Base-by-base conservation (phyloP, 208 protist species). In the Crithidia acanthocephali region DNA sequence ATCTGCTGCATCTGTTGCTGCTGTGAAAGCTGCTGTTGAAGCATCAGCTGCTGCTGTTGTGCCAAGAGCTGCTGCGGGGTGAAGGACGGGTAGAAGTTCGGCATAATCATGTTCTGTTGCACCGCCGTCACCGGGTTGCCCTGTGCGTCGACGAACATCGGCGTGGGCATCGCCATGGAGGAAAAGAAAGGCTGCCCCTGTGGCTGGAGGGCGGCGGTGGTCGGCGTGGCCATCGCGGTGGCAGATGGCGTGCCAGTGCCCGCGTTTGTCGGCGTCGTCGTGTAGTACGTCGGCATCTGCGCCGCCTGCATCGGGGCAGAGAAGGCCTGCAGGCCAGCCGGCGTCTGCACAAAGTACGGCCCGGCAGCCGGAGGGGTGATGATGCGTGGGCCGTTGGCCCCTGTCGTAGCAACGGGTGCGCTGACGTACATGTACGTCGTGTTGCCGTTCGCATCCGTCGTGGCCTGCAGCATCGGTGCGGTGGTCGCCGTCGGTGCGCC, bases 391-490 rank as follows among this genome's bases (percentile, higher is more conserved):
- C 44, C 40, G 0, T 27, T 10, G 13, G 65, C 1, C 15, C 32
- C 37, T 23, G 55, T 16, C 15, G n/a, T 40, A 33, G 32, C 32
- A 13, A 28, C 45, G 11, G 30, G 59, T 22, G 42, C 59, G 15
- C 25, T 32, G 20, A 69, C 59, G 60, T 70, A 72, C 28, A 72
- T 32, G 53, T 69, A 72, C 25, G 51, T 44, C 28, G 74, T 42
- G 27, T 72, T 59, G 11, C 74, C 59, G 35, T 59, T 72, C 13
- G 67, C 53, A 18, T 72, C 74, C 8, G 70, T 48, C 25, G 60
- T 55, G 32, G 66, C 40, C 13, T 72, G 65, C 59, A 79, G 60
- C 67, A 69, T 45, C 40, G 63, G 64, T 44, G 65, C 32, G 18
- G 28, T 23, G 33, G 40, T 48, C 9, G 44, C 44, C 18, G 44